Conservation (phyloP, 164 flowering plant genomes). For the Vitis riparia region DNA sequence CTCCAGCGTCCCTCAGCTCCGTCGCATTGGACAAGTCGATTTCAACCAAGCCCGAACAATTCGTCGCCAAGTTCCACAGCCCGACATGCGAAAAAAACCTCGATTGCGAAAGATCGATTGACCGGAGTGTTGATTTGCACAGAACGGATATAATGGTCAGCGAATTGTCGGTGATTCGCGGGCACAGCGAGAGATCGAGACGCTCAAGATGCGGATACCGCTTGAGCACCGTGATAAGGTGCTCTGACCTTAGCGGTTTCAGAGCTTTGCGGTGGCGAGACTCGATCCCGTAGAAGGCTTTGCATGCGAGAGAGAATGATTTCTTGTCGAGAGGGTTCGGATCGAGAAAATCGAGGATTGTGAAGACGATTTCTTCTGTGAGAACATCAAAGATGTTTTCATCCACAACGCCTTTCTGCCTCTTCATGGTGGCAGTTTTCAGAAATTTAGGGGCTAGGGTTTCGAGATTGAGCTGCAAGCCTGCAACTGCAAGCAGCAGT, state of each 20-base stretch:
- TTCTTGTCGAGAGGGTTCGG: conserved; percentile 42
- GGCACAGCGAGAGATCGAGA: conserved; percentile 73
- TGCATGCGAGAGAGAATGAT: conserved; percentile 51
- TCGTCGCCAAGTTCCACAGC: conserved; percentile 39
- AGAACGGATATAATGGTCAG: conserved; percentile 37
- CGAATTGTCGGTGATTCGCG: conserved; percentile 52
- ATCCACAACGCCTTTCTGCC: conserved; percentile 13
- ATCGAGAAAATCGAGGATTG: conserved; percentile 45
- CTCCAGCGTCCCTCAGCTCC: conserved; percentile 59
- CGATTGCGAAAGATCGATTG: conserved; percentile 67
- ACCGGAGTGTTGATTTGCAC: conserved; percentile 31
- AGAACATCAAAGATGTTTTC: conserved; percentile 50
- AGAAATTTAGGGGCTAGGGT: neutral
- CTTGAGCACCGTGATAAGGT: conserved; percentile 36
- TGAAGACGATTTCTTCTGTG: conserved; percentile 56
- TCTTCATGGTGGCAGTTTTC: conserved; percentile 29
- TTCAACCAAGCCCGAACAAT: conserved; percentile 58
- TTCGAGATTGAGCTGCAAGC: neutral
- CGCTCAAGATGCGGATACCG: conserved; percentile 48
- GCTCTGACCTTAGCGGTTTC: conserved; percentile 47
- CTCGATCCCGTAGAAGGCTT: conserved; percentile 43
- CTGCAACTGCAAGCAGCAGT: neutral
- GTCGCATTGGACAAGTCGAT: conserved; percentile 72
- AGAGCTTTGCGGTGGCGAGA: conserved; percentile 47
- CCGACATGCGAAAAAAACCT: conserved; percentile 55